Conservation (phyloP, 169 alveolate genomes). For the Cryptosporidium meleagridis region DNA sequence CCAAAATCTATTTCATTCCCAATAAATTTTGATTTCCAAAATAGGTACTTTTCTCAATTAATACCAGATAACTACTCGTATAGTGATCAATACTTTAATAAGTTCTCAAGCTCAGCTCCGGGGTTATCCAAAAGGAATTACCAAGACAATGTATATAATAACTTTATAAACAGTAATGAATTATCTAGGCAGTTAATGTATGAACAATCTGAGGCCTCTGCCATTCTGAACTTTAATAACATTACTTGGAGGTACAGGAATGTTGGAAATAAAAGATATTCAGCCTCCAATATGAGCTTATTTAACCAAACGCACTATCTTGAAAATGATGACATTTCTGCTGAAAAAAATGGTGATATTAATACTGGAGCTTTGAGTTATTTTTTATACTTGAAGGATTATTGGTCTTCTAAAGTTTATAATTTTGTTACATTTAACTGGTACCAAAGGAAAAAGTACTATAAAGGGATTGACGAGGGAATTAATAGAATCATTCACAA, state of each 20-base stretch:
- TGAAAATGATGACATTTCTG: neutral
- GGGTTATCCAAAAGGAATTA: neutral
- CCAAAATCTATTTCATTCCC: slow-evolving; percentile 40
- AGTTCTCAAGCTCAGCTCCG: neutral
- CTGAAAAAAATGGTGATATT: neutral
- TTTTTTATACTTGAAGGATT: neutral
- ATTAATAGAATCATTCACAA: neutral
- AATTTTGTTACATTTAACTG: slow-evolving; percentile 32
- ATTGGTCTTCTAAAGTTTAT: neutral
- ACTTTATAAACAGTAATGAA: slow-evolving; percentile 25
- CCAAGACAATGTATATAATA: neutral
- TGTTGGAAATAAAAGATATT: neutral
- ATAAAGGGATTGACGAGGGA: slow-evolving; percentile 19
- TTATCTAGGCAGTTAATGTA: slow-evolving; percentile 16
- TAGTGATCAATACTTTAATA: neutral
- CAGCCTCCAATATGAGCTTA: neutral
- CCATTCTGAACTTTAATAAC: slow-evolving; percentile 14
- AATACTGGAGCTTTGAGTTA: neutral
- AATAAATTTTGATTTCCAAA: slow-evolving; percentile 24
- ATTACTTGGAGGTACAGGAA: slow-evolving; percentile 30
- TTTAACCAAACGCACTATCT: neutral
- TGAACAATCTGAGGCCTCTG: slow-evolving; percentile 35
- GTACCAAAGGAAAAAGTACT: slow-evolving; percentile 17
- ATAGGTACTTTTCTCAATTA: slow-evolving; percentile 18
- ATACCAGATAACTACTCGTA: neutral